These are phyloP conservation scores for Pichia sp. DNA, from an alignment of 1,139 yeast species.

Conservation along the genomic window DNA sequence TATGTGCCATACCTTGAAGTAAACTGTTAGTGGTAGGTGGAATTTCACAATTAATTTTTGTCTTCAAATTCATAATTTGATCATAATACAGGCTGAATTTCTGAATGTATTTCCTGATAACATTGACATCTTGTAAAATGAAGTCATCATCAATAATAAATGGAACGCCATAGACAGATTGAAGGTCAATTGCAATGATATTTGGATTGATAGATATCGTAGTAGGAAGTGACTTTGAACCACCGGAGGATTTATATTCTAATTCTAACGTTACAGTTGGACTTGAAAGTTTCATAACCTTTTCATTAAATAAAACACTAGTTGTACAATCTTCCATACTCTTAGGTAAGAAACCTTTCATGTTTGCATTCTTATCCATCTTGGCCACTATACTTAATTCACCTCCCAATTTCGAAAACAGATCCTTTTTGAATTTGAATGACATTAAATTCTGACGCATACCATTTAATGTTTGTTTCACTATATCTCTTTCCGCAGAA, in stretches of 20 bases:
- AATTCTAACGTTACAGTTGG: slow-evolving; percentile 1
- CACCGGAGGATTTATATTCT: slow-evolving; percentile 1
- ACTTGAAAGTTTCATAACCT: background rate
- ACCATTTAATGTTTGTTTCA: too few species aligned
- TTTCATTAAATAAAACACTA: background rate
- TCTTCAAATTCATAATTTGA: slow-evolving; percentile 3
- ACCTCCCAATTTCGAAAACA: slow-evolving; percentile 17
- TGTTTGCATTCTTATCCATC: slow-evolving; percentile 8
- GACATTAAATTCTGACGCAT: too few species aligned
- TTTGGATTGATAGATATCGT: slow-evolving; percentile 11
- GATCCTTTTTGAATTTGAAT: slow-evolving; percentile 8
- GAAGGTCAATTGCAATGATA: slow-evolving; percentile 9
- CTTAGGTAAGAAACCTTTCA: slow-evolving; percentile 2
- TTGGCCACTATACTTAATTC: slow-evolving; percentile 4
- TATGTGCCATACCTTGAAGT: slow-evolving; percentile 1
- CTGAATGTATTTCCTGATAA: background rate
- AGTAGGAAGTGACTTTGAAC: slow-evolving; percentile 15
- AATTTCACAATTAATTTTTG: slow-evolving; percentile 5
- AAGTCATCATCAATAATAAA: slow-evolving; percentile 21
- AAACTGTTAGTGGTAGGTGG: slow-evolving; percentile 3
- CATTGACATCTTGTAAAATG: slow-evolving; percentile 7
- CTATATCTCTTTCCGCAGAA: background rate
- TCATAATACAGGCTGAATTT: background rate
- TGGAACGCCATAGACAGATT: slow-evolving; percentile 20
- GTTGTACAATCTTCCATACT: too few species aligned